phyloP scores from a whole-genome alignment of 495 filamentous ascomycete species.

The Zalerion maritima region DNA sequence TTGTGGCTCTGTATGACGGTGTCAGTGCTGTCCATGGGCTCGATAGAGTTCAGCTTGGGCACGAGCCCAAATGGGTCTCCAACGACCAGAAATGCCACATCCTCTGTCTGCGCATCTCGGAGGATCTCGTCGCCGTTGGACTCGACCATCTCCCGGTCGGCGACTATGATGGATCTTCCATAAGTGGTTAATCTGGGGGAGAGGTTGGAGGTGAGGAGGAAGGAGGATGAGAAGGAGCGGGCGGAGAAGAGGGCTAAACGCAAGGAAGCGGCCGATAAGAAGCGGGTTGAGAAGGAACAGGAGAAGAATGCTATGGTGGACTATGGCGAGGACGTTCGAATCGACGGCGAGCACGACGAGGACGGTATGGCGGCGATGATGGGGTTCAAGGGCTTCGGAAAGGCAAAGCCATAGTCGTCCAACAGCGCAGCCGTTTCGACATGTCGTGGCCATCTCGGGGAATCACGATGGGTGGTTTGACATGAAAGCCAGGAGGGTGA shows the following conservation, averaged over 20 bases:
- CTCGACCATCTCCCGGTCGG: conserved; percentile 95
- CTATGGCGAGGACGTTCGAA: conserved; percentile 40
- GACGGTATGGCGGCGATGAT: conserved; percentile 46
- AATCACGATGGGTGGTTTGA: too few relatives aligned
- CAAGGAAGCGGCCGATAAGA: conserved; percentile 38
- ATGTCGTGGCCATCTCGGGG: too few relatives aligned
- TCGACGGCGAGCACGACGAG: conserved; percentile 44
- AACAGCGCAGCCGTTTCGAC: too few relatives aligned
- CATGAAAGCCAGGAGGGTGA: too few relatives aligned
- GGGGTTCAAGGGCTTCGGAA: conserved; percentile 39
- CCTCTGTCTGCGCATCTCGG: conserved; percentile 56
- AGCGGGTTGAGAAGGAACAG: conserved; percentile 40
- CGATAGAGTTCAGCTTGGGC: too few relatives aligned
- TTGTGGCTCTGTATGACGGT: conserved; percentile 63
- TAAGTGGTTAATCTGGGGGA: conserved; percentile 68
- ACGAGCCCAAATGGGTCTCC: conserved; percentile 87
- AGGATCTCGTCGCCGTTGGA: conserved; percentile 86
- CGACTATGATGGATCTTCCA: conserved; percentile 74
- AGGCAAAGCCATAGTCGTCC: conserved; percentile 12
- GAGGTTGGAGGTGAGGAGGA: conserved; percentile 48
- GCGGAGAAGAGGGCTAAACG: conserved; percentile 58
- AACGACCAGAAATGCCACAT: conserved; percentile 92
- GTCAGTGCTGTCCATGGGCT: too few relatives aligned
- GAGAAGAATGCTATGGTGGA: conserved; percentile 36
- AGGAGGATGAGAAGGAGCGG: conserved; percentile 49